Base-by-base conservation (phyloP, 2,329 filamentous ascomycete species). In the Amauroascus niger region DNA sequence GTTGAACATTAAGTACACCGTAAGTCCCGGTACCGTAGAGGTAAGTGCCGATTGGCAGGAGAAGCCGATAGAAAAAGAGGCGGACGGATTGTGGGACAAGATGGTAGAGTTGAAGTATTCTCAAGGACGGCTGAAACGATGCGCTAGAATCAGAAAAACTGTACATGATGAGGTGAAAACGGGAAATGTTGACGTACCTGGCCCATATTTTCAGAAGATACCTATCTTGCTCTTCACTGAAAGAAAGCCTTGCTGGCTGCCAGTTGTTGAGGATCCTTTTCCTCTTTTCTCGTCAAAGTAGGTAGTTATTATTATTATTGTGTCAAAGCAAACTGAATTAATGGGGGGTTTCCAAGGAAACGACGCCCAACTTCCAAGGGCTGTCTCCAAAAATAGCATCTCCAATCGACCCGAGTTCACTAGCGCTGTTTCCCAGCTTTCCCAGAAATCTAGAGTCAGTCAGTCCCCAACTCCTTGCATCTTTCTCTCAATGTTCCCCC, bases 1-100 rank as follows among this genome's bases (percentile, higher is more conserved):
- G 47, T 51, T 55, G 47, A n/a, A 55, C 47, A 54, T 49, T 20
- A 11, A 11, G 22, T 7, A 49, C 52, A 49, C 22, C 13, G 37
- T 54, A 54, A 18, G 52, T 54, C 16, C 40, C 47, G 16, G 7
- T 20, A 13, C 53, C 30, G 22, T 52, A 46, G 20, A 51, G 47
- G 24, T 47, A 40, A 35, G 26, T n/a, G 16, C 47, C 53, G 22
- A 51, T 46, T 50, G 47, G 40, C 28, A 45, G 40, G 24, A 52
- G 48, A 55, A 51, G 37, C n/a, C 40, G 47, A 14, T 52, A 55
- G 13, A 52, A 16, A 40, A 20, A 39, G n/a, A 41, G 22, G 46
- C 53, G 40, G 53, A 32, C 2, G 8, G 13, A 39, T 55, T 33
- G 47, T 40, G 48, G 48, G n/a, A 49, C 16, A 28, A 52, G 47